These are phyloP conservation scores for Paragyromitra xinjiangensis DNA, from an alignment of 495 filamentous ascomycete species.

Conservation along the genomic window DNA sequence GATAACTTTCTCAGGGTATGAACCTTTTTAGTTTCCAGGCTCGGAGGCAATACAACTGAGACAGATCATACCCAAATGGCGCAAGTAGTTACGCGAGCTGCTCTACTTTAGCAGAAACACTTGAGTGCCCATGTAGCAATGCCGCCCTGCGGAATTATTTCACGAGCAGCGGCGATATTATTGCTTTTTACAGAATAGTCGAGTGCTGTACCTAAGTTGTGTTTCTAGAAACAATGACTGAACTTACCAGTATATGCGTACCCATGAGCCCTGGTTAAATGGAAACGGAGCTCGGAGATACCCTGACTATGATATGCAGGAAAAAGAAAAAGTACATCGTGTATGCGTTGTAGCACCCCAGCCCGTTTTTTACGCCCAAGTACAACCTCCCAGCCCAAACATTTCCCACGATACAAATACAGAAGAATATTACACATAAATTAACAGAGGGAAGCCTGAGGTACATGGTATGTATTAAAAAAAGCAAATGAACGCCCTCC, in stretches of 20 bases:
- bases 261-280: not conserved
- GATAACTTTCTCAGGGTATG: not conserved
- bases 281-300: not conserved
- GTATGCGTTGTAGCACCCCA: conserved; percentile 18
- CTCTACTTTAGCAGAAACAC: not conserved
- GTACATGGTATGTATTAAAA: conserved; percentile 17
- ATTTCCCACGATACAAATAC: conserved; percentile 24
- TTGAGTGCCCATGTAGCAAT: not conserved
- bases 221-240: not conserved
- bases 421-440: conserved; percentile 24
- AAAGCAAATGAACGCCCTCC: conserved; percentile 23
- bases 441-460: not conserved
- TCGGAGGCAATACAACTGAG: not conserved
- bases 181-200: not conserved
- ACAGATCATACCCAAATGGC: not conserved
- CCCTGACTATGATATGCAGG: not conserved
- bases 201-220: not conserved
- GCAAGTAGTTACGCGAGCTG: not conserved
- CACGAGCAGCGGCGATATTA: not conserved
- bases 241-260: not conserved
- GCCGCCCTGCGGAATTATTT: not conserved
- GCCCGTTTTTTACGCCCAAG: conserved; percentile 12
- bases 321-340: conserved; percentile 3
- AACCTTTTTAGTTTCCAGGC: not conserved
- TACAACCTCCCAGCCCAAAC: conserved; percentile 8